phyloP scores from a whole-genome alignment of 495 filamentous ascomycete species.

The Penicillium canescens region DNA sequence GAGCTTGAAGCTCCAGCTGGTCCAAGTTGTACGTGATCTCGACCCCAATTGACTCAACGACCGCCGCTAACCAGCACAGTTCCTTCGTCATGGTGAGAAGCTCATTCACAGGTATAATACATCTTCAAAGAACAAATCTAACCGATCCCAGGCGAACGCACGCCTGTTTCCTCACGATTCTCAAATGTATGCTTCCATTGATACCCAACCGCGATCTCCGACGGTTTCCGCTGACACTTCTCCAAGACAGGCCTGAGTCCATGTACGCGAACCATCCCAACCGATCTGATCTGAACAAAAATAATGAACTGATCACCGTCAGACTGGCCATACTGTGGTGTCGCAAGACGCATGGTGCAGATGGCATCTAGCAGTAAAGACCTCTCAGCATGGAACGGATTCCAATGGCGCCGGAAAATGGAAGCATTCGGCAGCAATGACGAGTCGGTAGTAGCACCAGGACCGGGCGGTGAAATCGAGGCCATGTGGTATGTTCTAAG shows the following conservation, averaged over 20 bases:
- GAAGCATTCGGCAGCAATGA: slow-evolving; percentile 79
- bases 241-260: slow-evolving; percentile 68
- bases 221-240: slow-evolving; percentile 24
- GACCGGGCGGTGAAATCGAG: slow-evolving; percentile 69
- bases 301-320: slow-evolving; percentile 14
- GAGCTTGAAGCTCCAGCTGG: slow-evolving; percentile 76
- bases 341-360: slow-evolving; percentile 69
- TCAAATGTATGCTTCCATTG: slow-evolving; percentile 60
- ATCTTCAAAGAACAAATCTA: slow-evolving; percentile 2
- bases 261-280: slow-evolving; percentile 47
- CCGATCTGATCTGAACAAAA: background rate
- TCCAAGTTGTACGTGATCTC: slow-evolving; percentile 69
- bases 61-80: slow-evolving; percentile 36
- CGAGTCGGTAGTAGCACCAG: slow-evolving; percentile 64
- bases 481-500: slow-evolving; percentile 59
- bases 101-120: background rate
- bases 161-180: slow-evolving; percentile 83
- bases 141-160: slow-evolving; percentile 64
- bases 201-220: slow-evolving; percentile 2
- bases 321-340: slow-evolving; percentile 92
- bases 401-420: slow-evolving; percentile 77
- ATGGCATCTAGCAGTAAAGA: slow-evolving; percentile 62
- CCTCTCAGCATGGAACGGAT: slow-evolving; percentile 59
- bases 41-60: background rate
- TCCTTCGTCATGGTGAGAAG: slow-evolving; percentile 77